Base-by-base conservation (phyloP, 2,329 filamentous ascomycete genomes). In the Phialophora expanda region DNA sequence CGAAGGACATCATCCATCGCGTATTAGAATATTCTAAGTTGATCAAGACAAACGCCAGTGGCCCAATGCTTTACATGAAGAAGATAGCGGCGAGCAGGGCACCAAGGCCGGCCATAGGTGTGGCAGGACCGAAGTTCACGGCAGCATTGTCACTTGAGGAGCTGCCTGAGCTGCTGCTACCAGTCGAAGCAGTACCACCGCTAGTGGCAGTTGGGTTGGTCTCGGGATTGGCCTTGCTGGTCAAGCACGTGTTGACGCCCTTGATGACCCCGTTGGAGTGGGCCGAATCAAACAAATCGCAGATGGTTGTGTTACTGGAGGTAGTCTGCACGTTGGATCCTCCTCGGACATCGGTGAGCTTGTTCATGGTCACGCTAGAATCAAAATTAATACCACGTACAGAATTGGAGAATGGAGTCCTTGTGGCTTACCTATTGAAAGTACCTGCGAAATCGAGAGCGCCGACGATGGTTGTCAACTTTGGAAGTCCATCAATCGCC, bases 381-480 rank as follows among this genome's bases (percentile, higher is more conserved):
- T 24, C 6, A 14, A 60, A 66, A 70, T 61, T 26, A 61, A 48
- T 30, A 54, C 38, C 24, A 41, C 22, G 6, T 20, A 68, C 22
- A 54, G 28, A 1, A 53, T 3, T 4, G 17, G 82, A 73, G 77
- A 26, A 6, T 38, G 41, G 48, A 58, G 12, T 7, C 63, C 12
- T n/a, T 6, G 38, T 8, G 3, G 34, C 69, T 64, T 62, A 71
- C 69, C 57, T 57, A 46, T 56, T 24, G 79, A 97, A 96, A 82
- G 88, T 90, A 75, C 95, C 95, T 74, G 89, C 88, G 78, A 97
- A 87, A 78, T 92, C 89, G 75, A 98, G 84, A 74, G 92, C 92
- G 81, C 93, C 94, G 70, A 84, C 86, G 66, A 97, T 87, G 62
- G 82, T 86, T 75, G 86, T 76, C 30, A 99, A 86, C 70, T 83